Evolutionary conservation across 495 filamentous ascomycete species (phyloP).

Genomic region (Glutinoglossum americanum): DNA sequence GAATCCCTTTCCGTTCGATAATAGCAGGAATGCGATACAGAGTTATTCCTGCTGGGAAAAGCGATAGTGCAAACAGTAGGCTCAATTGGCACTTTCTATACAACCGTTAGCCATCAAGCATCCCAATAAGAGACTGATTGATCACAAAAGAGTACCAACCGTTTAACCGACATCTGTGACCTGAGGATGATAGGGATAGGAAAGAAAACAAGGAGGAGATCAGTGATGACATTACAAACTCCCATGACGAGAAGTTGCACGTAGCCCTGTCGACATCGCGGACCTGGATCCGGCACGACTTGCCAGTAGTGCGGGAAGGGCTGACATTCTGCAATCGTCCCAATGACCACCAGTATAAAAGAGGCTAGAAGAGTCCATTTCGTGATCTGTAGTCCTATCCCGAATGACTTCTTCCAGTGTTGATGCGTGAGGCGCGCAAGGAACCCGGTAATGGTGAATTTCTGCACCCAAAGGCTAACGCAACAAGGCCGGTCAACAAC

Average conservation of each 20-base stretch:
- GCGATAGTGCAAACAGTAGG: slow-evolving; percentile 59
- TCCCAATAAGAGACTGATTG: neutral
- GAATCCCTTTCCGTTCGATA: slow-evolving; percentile 35
- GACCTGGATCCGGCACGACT: slow-evolving; percentile 70
- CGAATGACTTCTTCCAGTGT: slow-evolving; percentile 51
- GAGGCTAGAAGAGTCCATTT: slow-evolving; percentile 54
- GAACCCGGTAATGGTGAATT: slow-evolving; percentile 77
- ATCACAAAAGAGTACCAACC: slow-evolving; percentile 16
- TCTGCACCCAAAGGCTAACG: slow-evolving; percentile 75
- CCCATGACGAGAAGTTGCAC: slow-evolving; percentile 78
- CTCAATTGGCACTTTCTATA: slow-evolving; percentile 38
- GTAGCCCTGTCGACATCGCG: slow-evolving; percentile 62
- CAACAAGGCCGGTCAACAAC: neutral
- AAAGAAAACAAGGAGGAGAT: slow-evolving; percentile 67
- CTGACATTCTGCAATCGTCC: slow-evolving; percentile 65
- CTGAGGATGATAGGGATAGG: slow-evolving; percentile 69
- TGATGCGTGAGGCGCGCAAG: slow-evolving; percentile 53
- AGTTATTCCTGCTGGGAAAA: slow-evolving; percentile 52
- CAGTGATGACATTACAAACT: slow-evolving; percentile 64
- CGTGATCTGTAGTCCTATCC: slow-evolving; percentile 41
- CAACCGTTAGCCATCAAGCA: neutral
- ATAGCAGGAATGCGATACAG: slow-evolving; percentile 57
- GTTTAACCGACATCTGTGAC: slow-evolving; percentile 43
- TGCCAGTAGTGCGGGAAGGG: slow-evolving; percentile 82
- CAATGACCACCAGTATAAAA: slow-evolving; percentile 57